phyloP scores from a whole-genome alignment of 2,329 filamentous ascomycete species.

The Stylonectria norvegica region DNA sequence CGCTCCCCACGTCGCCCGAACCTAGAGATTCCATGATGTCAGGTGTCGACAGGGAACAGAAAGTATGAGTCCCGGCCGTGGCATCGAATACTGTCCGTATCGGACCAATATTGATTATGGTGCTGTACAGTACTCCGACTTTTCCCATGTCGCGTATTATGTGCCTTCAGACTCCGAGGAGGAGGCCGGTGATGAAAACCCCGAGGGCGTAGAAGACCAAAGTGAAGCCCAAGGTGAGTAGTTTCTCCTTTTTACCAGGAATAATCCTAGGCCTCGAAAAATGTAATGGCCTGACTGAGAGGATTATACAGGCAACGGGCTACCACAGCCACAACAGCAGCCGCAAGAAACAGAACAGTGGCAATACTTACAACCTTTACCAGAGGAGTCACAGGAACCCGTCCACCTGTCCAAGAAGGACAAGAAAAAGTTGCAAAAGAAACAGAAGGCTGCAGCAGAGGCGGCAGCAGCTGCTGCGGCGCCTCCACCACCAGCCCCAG shows the following conservation, averaged over 20 bases:
- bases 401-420: constrained; percentile 17
- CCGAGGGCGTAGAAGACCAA: constrained; percentile 10
- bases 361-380: constrained; percentile 13
- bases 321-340: constrained; percentile 10
- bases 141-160: constrained; percentile 42
- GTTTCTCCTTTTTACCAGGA: neutral
- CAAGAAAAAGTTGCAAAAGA: constrained; percentile 18
- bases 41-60: constrained; percentile 27
- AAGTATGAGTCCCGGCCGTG: constrained; percentile 43
- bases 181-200: constrained; percentile 30
- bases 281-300: no score
- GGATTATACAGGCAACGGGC: constrained; percentile 13
- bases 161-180: constrained; percentile 39
- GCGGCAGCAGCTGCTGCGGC: constrained; percentile 7
- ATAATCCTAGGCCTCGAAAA: no score
- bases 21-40: constrained; percentile 25
- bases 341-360: constrained; percentile 19
- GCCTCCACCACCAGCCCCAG: constrained; percentile 11
- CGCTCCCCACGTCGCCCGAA: constrained; percentile 26
- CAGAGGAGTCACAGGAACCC: constrained; percentile 2
- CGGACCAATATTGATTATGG: constrained; percentile 38
- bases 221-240: constrained; percentile 21
- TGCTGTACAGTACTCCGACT: constrained; percentile 41
- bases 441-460: constrained; percentile 4
- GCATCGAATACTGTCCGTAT: constrained; percentile 38